A percentile compares a stretch with the other conserved stretches of the same genome.
Conservation (phyloP, 202 grass and related monocot genomes). For the Saccharum hybrid region DNA sequence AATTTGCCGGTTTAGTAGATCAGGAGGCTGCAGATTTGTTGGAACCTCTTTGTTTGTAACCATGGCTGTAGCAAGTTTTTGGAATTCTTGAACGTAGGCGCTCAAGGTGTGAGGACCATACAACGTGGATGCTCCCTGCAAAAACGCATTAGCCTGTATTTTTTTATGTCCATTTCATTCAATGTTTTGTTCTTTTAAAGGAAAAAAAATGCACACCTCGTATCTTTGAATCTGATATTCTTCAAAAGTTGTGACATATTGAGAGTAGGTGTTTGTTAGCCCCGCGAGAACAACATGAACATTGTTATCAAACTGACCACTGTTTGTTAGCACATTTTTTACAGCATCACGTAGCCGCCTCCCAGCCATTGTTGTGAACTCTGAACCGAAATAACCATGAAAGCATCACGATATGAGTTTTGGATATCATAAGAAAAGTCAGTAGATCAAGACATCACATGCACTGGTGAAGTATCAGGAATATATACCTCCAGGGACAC, state of each 20-base stretch:
- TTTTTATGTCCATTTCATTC: neutral
- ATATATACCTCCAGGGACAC: constrained; percentile 92
- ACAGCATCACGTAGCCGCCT: constrained; percentile 86
- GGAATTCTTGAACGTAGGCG: constrained; percentile 90
- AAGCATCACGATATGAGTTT: constrained; percentile 15
- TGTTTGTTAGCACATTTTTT: constrained; percentile 62
- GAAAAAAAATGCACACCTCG: constrained; percentile 55
- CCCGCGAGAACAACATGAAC: constrained; percentile 88
- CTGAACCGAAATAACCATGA: constrained; percentile 53
- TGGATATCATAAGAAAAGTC: constrained; percentile 2
- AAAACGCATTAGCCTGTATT: constrained; percentile 23
- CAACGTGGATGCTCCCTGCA: constrained; percentile 89
- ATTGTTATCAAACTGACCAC: constrained; percentile 62
- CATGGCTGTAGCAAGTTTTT: constrained; percentile 77
- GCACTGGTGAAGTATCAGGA: constrained; percentile 22
- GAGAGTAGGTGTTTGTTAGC: constrained; percentile 91
- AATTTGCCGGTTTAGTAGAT: constrained; percentile 84
- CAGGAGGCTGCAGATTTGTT: constrained; percentile 70
- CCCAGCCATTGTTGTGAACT: constrained; percentile 97
- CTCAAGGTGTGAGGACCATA: constrained; percentile 94
- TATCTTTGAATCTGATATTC: constrained; percentile 97
- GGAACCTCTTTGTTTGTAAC: constrained; percentile 59
- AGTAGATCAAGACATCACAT: neutral
- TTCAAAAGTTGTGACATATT: constrained; percentile 91
- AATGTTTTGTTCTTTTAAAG: neutral